A percentile compares a stretch with the other conserved stretches of the same genome.
These are phyloP conservation scores for Coffea humblotiana DNA, from an alignment of 305 asterid species.

Conservation along the genomic window DNA sequence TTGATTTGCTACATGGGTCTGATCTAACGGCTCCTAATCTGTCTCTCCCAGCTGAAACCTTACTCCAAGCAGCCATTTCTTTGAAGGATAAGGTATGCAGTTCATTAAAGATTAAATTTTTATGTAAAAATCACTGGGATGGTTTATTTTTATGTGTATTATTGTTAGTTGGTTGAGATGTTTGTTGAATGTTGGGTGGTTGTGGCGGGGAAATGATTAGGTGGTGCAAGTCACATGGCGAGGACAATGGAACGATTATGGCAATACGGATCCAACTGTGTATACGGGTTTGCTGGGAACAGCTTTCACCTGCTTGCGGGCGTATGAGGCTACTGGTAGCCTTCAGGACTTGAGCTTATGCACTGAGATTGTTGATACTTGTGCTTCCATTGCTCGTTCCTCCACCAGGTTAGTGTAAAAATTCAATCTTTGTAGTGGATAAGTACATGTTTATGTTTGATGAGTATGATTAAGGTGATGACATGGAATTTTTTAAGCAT, in stretches of 20 bases:
- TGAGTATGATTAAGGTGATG: no score
- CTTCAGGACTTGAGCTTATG: conserved; percentile 55
- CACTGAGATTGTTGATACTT: conserved; percentile 56
- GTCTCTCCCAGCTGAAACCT: conserved; percentile 39
- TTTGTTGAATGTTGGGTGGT: not conserved
- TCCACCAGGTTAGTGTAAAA: conserved; percentile 43
- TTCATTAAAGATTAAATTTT: not conserved
- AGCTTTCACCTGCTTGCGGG: conserved; percentile 65
- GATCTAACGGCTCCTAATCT: conserved; percentile 38
- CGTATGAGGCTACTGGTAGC: conserved; percentile 63
- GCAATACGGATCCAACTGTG: conserved; percentile 51
- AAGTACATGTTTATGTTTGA: not conserved
- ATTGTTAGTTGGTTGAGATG: no score
- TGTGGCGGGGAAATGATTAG: conserved; percentile 29
- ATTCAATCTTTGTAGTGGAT: not conserved
- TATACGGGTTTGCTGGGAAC: conserved; percentile 73
- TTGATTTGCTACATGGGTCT: conserved; percentile 33
- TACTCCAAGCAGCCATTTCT: conserved; percentile 59
- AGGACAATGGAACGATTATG: conserved; percentile 18
- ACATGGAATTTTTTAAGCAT: not conserved
- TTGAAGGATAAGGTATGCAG: conserved; percentile 51
- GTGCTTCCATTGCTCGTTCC: conserved; percentile 41
- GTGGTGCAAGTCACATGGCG: conserved; percentile 65
- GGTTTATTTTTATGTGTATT: not conserved
- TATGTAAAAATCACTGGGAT: not conserved